These are phyloP conservation scores for Auricularia cornea DNA, from an alignment of 768 basidiomycete species.

Conservation along the genomic window DNA sequence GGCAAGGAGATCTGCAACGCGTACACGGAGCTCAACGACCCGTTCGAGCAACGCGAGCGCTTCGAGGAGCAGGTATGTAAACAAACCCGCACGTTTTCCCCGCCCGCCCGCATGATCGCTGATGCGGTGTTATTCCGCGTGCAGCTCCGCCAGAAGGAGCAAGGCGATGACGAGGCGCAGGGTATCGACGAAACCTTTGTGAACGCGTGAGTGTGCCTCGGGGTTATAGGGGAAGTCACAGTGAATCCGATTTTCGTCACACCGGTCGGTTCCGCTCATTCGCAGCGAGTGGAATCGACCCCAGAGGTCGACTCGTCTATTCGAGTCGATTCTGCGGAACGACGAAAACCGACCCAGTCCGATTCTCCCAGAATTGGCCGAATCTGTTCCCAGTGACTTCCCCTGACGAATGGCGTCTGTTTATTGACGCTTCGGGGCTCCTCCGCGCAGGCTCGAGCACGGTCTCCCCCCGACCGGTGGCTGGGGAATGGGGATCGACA, in stretches of 20 bases:
- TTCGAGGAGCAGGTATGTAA: conserved; percentile 81
- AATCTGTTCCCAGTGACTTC: too few relatives aligned
- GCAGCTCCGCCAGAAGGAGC: conserved; percentile 83
- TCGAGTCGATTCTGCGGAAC: too few relatives aligned
- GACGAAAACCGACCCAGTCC: too few relatives aligned
- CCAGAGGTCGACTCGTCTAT: too few relatives aligned
- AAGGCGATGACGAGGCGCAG: conserved; percentile 97
- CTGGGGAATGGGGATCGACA: conserved; percentile 94
- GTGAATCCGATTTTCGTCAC: too few relatives aligned
- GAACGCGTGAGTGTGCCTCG: conserved; percentile 61
- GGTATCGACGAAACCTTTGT: conserved; percentile 94
- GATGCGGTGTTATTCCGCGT: neutral
- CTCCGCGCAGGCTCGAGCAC: conserved; percentile 68
- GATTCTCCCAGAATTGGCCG: too few relatives aligned
- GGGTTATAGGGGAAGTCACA: too few relatives aligned
- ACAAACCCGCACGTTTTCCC: neutral
- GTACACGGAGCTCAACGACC: conserved; percentile 99
- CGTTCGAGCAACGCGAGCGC: conserved; percentile 87
- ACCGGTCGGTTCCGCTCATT: too few relatives aligned
- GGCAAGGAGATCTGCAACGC: conserved; percentile 99
- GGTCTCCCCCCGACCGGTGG: conserved; percentile 96
- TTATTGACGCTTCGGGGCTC: neutral
- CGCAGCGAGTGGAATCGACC: too few relatives aligned
- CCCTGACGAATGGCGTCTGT: too few relatives aligned
- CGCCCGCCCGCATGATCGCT: neutral